phyloP scores from a whole-genome alignment of 2,329 filamentous ascomycete species.

The Mycosphaerella sp. region DNA sequence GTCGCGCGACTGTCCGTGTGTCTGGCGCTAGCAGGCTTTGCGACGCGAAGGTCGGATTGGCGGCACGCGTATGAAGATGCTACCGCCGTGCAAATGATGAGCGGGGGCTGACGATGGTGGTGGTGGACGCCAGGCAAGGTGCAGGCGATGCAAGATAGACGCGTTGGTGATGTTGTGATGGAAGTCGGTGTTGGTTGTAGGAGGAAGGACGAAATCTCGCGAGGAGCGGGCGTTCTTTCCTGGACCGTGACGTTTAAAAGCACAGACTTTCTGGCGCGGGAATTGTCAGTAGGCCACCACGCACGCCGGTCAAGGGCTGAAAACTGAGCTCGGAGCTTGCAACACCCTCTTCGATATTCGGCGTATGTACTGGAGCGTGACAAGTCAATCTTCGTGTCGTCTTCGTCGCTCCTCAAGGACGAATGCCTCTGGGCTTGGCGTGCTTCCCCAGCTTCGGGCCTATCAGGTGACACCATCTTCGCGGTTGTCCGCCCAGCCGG shows the following conservation, averaged over 20 bases:
- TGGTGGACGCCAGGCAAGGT: constrained; percentile 8
- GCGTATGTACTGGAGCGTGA: constrained; percentile 21
- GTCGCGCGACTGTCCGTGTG: constrained; percentile 8
- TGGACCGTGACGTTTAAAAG: constrained; percentile 4
- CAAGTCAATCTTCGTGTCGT: constrained; percentile 11
- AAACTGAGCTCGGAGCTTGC: constrained; percentile 25
- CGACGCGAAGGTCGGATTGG: constrained; percentile 21
- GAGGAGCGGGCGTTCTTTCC: constrained; percentile 5
- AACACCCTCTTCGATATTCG: constrained; percentile 23
- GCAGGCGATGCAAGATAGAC: constrained; percentile 16
- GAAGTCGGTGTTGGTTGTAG: constrained; percentile 18
- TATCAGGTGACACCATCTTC: constrained; percentile 12
- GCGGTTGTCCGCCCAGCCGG: constrained; percentile 13
- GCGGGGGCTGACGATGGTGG: constrained; percentile 6
- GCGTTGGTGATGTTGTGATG: constrained; percentile 21
- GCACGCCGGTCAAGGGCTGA: constrained; percentile 2
- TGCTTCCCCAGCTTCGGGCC: constrained; percentile 9
- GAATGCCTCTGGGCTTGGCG: constrained; percentile 2
- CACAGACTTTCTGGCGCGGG: constrained; percentile 3
- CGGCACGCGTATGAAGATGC: constrained; percentile 17
- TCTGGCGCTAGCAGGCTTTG: constrained; percentile 20
- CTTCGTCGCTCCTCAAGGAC: constrained; percentile 2
- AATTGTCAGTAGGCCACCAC: constrained; percentile 9
- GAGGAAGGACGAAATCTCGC: constrained; percentile 7
- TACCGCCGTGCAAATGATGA: constrained; percentile 10